These are phyloP conservation scores for Pyricularia grisea DNA, from an alignment of 2,329 filamentous ascomycete species.

Conservation along the genomic window DNA sequence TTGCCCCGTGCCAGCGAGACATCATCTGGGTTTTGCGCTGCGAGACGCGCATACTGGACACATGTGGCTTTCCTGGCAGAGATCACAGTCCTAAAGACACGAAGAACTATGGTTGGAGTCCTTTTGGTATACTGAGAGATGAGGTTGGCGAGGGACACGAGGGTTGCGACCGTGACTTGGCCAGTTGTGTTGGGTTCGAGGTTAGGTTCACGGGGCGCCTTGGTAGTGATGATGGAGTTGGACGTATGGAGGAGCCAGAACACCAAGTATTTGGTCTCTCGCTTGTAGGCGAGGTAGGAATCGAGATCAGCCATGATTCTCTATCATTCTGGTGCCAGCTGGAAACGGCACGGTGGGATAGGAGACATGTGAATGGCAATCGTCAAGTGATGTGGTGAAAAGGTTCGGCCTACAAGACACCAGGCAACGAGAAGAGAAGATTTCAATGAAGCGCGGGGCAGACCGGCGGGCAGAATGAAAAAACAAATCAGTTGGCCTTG, in stretches of 20 bases:
- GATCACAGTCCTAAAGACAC: background rate
- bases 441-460: background rate
- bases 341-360: background rate
- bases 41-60: background rate
- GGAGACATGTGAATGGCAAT: background rate
- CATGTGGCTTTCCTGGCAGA: background rate
- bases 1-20: background rate
- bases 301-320: conserved; percentile 17
- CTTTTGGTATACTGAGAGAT: background rate
- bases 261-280: conserved; percentile 23
- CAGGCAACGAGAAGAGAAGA: background rate
- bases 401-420: background rate
- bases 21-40: background rate
- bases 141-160: background rate
- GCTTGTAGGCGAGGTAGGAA: conserved; percentile 27
- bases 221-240: conserved; percentile 21
- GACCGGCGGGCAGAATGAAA: background rate
- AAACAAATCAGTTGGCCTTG: background rate
- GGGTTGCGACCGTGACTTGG: background rate
- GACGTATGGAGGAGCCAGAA: conserved; percentile 29
- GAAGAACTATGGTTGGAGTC: background rate
- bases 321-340: background rate
- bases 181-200: background rate
- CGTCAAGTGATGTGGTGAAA: background rate
- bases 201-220: background rate